Base-by-base conservation (phyloP, 2,329 filamentous ascomycete genomes). In the Colletotrichum sp. region DNA sequence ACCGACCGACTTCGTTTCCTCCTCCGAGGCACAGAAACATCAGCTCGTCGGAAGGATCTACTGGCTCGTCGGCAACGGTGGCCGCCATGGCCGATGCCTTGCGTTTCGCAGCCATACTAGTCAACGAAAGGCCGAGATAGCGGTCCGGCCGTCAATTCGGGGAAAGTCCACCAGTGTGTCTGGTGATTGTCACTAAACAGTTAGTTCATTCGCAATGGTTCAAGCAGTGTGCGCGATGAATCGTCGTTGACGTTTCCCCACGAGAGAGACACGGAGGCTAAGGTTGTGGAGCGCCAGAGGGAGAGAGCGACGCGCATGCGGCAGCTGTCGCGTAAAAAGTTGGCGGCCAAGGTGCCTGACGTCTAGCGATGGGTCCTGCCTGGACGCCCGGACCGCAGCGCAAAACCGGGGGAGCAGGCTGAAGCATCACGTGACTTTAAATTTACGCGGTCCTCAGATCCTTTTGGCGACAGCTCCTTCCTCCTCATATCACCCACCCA, bases 1-100 rank as follows among this genome's bases (percentile, higher is more conserved):
- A 99, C 79, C 97, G 91, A 70, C 97, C 97, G 77, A 99, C 97
- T 86, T 99, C 97, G 84, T 98, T 99, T 80, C 97, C 97, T 77
- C 97, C 97, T 77, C 97, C 97, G 48, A 99, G 88, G 81, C 95
- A 98, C 71, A 98, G 91, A 82, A 99, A 99, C 87, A 96, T 95
- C 75, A 99, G 91, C 88, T 99, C 96, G 83, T 99, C 97, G 2
- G 96, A 92, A 6, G 97, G 96, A 81, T 99, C 96, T 75, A 98
- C 94, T 1, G 96, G 95, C 81, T 98, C 96, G 74, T 98, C 95
- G 5, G 76, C 67, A 28, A 76, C 77, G 57, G 93, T 90, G 16
- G 85, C 87, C 7, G 88, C 84, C 90, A 98, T 94, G 12, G 94
- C 94, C 73, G 92, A 91, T 64, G 94, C 94, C 85, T 98, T 98